Base-by-base conservation (phyloP, 352 stramenopile genomes). In the Globisporangium echinulatum region DNA sequence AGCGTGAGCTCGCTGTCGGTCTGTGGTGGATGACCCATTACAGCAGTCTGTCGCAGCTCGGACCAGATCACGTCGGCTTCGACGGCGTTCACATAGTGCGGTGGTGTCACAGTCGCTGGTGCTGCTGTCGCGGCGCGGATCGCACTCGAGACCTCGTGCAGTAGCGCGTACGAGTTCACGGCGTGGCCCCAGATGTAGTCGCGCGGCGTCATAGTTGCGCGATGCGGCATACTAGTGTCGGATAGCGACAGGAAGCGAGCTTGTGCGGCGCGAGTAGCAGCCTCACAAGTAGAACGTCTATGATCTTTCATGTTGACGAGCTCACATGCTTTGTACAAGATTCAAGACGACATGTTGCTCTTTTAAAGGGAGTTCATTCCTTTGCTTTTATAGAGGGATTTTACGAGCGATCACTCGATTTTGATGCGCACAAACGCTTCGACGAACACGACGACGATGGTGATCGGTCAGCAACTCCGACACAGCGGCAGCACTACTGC, bases 61-160 rank as follows among this genome's bases (percentile, higher is more conserved):
- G 74, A 76, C 77, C 78, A 90, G 50, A 90, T 83, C 56, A 90
- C 76, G 55, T 90, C 80, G 57, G 80, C 80, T 50, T 90, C 80
- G 39, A 88, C 70, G 46, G 80, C 80, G 64, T 88, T 90, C 44
- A 77, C 69, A 43, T 72, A 80, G 25, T 61, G 56, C 5, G 17
- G 6, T 4, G 58, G 54, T n/a, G 49, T 39, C 44, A 65, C 53
- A 15, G 11, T 47, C 14, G 49, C 53, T 33, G 36, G n/a, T n/a
- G 17, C 5, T 40, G 36, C 37, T 48, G 63, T 56, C 11, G 56
- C 75, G 52, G 44, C 49, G 43, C 61, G 44, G 50, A 87, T 72
- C 44, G 77, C 59, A 5, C 50, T 51, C 25, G 66, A 63, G 13
- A 87, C 69, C 15, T 49, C 19, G 0, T 40, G 25, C 13, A 88